phyloP scores from a whole-genome alignment of 345 rosid species.

The Hypericum perforatum region DNA sequence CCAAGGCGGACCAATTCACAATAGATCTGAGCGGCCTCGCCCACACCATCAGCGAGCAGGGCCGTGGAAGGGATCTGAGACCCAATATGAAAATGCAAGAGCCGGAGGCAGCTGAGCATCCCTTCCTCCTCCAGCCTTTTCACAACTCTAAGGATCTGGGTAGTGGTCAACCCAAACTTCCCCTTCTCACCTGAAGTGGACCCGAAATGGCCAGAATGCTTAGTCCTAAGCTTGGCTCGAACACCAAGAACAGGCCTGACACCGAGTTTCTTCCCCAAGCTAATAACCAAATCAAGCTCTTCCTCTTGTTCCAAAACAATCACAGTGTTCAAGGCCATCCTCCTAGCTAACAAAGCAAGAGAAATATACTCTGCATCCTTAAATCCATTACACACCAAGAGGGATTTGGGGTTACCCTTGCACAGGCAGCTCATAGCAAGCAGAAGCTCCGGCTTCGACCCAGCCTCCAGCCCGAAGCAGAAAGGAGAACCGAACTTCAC shows the following conservation, averaged over 20 bases:
- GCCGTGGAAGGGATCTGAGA: constrained; percentile 81
- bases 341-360: constrained; percentile 61
- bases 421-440: constrained; percentile 84
- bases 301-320: constrained; percentile 92
- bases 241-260: constrained; percentile 66
- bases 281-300: constrained; percentile 70
- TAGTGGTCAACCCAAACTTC: constrained; percentile 74
- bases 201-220: constrained; percentile 88
- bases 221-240: constrained; percentile 82
- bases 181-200: constrained; percentile 98
- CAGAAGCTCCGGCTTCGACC: constrained; percentile 92
- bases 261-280: constrained; percentile 46
- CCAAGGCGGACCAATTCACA: constrained; percentile 90
- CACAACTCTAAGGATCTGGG: constrained; percentile 70
- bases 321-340: constrained; percentile 59
- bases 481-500: constrained; percentile 61
- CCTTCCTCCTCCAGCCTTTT: constrained; percentile 43
- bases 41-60: constrained; percentile 59
- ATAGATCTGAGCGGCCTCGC: constrained; percentile 82
- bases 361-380: constrained; percentile 77
- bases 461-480: constrained; percentile 88
- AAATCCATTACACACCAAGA: constrained; percentile 79
- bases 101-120: constrained; percentile 77
- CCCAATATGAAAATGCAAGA: constrained; percentile 88
- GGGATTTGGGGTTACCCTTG: constrained; percentile 56